Evolutionary conservation across 495 filamentous ascomycete species (phyloP).

Genomic region (Neurospora sp.): DNA sequence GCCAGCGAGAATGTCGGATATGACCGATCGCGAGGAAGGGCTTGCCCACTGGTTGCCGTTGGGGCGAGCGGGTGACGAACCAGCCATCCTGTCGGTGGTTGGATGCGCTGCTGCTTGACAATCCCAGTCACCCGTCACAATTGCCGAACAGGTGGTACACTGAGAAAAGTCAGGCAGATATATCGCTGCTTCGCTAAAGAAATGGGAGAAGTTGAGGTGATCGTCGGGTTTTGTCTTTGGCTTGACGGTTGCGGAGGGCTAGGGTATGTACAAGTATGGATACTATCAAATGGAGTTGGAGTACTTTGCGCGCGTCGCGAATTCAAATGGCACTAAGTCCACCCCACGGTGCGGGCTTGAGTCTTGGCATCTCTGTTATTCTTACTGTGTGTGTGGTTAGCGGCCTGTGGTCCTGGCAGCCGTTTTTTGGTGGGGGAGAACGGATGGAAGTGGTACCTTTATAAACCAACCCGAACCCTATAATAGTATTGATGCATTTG

Average conservation of each 20-base stretch:
- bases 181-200: background rate
- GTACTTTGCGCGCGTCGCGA: background rate
- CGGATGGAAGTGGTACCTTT: background rate
- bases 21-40: slow-evolving; percentile 18
- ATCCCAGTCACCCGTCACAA: background rate
- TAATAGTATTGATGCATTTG: background rate
- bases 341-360: background rate
- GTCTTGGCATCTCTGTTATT: background rate
- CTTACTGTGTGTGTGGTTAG: background rate
- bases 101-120: background rate
- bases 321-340: background rate
- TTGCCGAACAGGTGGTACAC: background rate
- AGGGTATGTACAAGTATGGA: background rate
- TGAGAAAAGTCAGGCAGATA: background rate
- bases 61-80: slow-evolving; percentile 25
- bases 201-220: background rate
- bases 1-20: slow-evolving; percentile 29
- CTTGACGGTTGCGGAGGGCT: background rate
- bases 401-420: background rate
- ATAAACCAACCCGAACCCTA: background rate
- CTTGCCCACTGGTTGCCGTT: slow-evolving; percentile 27
- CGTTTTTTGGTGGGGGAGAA: background rate
- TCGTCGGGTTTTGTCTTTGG: background rate
- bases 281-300: background rate
- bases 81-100: slow-evolving; percentile 22